A percentile compares a stretch with the other conserved stretches of the same genome.
These are phyloP conservation scores for Alternaria sp. DNA, from an alignment of 2,329 filamentous ascomycete species.

Conservation along the genomic window DNA sequence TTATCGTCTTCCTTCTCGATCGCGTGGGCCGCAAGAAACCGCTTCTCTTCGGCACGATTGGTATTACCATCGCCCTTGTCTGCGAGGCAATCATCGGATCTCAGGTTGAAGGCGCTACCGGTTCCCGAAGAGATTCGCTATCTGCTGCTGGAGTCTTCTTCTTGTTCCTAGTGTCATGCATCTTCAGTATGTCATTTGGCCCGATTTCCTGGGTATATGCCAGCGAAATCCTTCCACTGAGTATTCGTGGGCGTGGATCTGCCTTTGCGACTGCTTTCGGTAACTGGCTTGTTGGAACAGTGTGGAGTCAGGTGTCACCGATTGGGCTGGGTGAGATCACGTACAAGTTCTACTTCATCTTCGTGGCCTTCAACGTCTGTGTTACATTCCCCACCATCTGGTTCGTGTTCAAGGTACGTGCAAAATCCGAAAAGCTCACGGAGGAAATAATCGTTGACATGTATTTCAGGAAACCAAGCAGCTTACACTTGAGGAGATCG, in stretches of 20 bases:
- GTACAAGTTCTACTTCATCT: conserved; percentile 67
- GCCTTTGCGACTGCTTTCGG: conserved; percentile 66
- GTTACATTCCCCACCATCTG: conserved; percentile 58
- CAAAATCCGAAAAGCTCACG: neutral
- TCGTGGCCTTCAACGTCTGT: conserved; percentile 60
- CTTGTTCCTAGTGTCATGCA: conserved; percentile 61
- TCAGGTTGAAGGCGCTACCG: conserved; percentile 40
- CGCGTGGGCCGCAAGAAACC: conserved; percentile 61
- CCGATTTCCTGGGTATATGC: conserved; percentile 68
- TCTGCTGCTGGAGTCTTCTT: conserved; percentile 71
- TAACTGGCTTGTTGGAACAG: conserved; percentile 67
- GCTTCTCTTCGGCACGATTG: conserved; percentile 62
- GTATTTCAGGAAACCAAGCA: conserved; percentile 49
- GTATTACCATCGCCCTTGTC: conserved; percentile 65
- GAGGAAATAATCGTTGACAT: conserved; percentile 1
- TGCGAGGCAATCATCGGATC: conserved; percentile 66
- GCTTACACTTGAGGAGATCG: conserved; percentile 65
- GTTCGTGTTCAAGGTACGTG: conserved; percentile 58
- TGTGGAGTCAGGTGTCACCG: conserved; percentile 67
- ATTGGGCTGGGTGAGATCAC: conserved; percentile 59
- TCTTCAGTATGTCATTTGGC: conserved; percentile 47
- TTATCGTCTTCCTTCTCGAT: conserved; percentile 66
- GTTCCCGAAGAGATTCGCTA: conserved; percentile 51
- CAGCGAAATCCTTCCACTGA: conserved; percentile 69
- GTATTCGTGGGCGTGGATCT: conserved; percentile 67